phyloP scores from a whole-genome alignment of 2,329 filamentous ascomycete species.

The Diaporthe citrichinensis region DNA sequence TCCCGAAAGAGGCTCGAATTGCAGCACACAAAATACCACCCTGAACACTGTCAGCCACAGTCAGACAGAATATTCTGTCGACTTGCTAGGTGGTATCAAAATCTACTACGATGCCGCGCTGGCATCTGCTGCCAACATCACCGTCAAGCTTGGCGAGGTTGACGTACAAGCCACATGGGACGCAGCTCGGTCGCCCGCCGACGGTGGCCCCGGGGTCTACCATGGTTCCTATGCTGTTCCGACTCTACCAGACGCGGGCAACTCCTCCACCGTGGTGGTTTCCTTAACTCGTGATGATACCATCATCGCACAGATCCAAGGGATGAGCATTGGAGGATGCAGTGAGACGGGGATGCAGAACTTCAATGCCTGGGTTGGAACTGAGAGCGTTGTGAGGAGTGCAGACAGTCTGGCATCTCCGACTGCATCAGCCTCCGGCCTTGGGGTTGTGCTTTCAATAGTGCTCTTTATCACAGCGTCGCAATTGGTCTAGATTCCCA shows the following conservation, averaged over 20 bases:
- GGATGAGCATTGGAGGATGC: conserved; percentile 21
- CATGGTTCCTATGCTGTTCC: conserved; percentile 3
- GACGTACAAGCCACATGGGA: conserved; percentile 11
- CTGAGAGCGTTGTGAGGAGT: conserved; percentile 2
- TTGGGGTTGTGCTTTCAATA: background rate
- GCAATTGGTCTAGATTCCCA: background rate
- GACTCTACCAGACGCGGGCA: background rate
- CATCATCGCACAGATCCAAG: background rate
- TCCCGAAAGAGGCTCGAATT: background rate
- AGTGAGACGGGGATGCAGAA: conserved; percentile 11
- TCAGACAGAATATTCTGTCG: background rate
- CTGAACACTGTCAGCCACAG: conserved; percentile 5
- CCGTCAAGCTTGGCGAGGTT: background rate
- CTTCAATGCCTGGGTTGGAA: conserved; percentile 19
- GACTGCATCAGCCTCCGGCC: background rate
- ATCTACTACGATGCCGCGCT: conserved; percentile 18
- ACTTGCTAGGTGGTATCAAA: conserved; percentile 14
- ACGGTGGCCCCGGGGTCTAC: background rate
- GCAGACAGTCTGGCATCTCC: background rate
- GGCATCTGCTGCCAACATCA: background rate
- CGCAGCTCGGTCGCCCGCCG: background rate
- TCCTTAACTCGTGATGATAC: background rate
- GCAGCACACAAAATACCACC: conserved; percentile 19
- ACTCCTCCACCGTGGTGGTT: background rate
- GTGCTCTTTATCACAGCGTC: background rate